Evolutionary conservation across 108 stramenopile genomes (phyloP).

Genomic region (Discostella pseudostelligera): DNA sequence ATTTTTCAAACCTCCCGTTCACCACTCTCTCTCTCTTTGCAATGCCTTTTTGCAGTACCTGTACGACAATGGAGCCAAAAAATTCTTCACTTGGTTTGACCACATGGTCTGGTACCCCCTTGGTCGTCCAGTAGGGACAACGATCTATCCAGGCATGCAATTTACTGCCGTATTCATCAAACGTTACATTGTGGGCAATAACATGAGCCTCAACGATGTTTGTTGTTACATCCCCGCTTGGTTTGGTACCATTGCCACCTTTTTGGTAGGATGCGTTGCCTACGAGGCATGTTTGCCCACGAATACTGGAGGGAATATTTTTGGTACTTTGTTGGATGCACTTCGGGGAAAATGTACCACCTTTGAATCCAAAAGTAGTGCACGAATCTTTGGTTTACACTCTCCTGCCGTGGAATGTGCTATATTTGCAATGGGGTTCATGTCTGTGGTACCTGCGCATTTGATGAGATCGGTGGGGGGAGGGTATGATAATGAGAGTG

Average conservation of each 20-base stretch:
- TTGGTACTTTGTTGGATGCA: conserved; percentile 46
- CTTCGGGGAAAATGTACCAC: conserved; percentile 42
- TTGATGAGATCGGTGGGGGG: conserved; percentile 91
- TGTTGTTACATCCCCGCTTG: conserved; percentile 91
- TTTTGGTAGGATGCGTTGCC: conserved; percentile 63
- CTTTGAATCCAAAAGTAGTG: background rate
- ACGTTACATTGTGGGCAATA: conserved; percentile 36
- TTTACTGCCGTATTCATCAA: conserved; percentile 91
- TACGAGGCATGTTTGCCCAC: conserved; percentile 54
- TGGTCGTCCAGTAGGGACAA: conserved; percentile 93
- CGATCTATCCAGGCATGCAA: conserved; percentile 99
- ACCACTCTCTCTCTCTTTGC: conserved; percentile 89
- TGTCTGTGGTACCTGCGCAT: conserved; percentile 80
- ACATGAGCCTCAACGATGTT: conserved; percentile 89
- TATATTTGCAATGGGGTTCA: conserved; percentile 78
- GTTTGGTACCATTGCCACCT: conserved; percentile 84
- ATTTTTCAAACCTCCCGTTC: conserved; percentile 68
- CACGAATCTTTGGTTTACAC: conserved; percentile 20
- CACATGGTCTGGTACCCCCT: conserved; percentile 96
- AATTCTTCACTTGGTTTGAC: conserved; percentile 90
- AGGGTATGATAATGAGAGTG: conserved; percentile 96
- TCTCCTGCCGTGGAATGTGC: conserved; percentile 56
- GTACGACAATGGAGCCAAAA: conserved; percentile 47
- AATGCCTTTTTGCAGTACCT: conserved; percentile 55
- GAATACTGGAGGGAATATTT: conserved; percentile 54